phyloP scores from a whole-genome alignment of 768 basidiomycete genomes.

The Suillus placidus region DNA sequence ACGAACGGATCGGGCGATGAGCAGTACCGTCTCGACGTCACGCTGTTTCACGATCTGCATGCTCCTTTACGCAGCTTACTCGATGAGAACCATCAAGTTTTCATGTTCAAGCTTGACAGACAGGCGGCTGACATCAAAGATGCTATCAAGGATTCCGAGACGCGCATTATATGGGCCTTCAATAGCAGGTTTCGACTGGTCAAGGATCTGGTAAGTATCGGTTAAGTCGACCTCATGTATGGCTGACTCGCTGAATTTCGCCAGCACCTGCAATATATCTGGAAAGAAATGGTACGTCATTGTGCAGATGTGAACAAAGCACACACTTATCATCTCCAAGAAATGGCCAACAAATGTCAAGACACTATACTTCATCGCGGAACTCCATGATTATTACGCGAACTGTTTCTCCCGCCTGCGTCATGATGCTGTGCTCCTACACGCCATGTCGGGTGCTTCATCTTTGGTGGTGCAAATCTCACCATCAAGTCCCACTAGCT shows the following conservation, averaged over 20 bases:
- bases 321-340: conserved; percentile 25
- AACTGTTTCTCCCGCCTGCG: conserved; percentile 16
- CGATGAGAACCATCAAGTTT: background rate
- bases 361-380: conserved; percentile 51
- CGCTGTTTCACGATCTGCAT: background rate
- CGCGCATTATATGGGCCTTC: background rate
- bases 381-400: conserved; percentile 39
- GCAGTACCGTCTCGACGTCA: background rate
- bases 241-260: background rate
- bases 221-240: no score
- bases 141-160: background rate
- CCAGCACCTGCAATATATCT: conserved; percentile 50
- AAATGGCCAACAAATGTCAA: conserved; percentile 57
- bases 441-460: background rate
- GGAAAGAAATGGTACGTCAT: conserved; percentile 53
- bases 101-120: background rate
- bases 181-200: background rate
- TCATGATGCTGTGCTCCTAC: background rate
- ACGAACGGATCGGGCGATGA: background rate
- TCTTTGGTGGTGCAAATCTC: background rate
- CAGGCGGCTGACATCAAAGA: background rate
- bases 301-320: background rate
- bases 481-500: background rate
- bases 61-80: background rate
- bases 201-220: background rate